Conservation (phyloP, 2,329 filamentous ascomycete genomes). For the Colletotrichum magnum region DNA sequence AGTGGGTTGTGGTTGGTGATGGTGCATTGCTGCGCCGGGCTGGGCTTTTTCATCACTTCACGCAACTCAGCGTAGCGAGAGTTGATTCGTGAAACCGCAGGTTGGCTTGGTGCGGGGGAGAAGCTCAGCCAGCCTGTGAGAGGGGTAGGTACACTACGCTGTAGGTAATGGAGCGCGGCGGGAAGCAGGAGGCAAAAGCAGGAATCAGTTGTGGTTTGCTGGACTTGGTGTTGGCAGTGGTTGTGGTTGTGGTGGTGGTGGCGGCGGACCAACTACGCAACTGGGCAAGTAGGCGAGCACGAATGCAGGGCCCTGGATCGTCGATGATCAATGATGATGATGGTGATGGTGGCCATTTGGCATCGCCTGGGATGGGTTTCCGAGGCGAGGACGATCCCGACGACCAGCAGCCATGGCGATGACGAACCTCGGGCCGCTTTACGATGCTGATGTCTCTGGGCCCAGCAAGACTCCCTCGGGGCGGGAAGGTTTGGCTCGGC, state of each 20-base stretch:
- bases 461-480: not conserved
- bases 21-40: slow-evolving; percentile 28
- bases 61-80: slow-evolving; percentile 1
- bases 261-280: slow-evolving; percentile 12
- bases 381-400: not conserved
- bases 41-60: slow-evolving; percentile 26
- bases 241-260: slow-evolving; percentile 2
- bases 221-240: slow-evolving; percentile 1
- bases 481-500: slow-evolving; percentile 7
- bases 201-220: slow-evolving; percentile 24
- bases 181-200: slow-evolving; percentile 26
- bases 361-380: slow-evolving; percentile 3
- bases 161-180: not conserved
- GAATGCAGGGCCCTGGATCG: slow-evolving; percentile 19
- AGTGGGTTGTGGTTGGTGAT: slow-evolving; percentile 29
- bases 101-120: slow-evolving; percentile 28
- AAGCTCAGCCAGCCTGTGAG: slow-evolving; percentile 21
- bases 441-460: slow-evolving; percentile 13
- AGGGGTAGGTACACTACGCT: not conserved
- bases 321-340: slow-evolving; percentile 22
- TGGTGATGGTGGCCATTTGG: slow-evolving; percentile 1
- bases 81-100: slow-evolving; percentile 34
- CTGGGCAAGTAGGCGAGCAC: not conserved
- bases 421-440: slow-evolving; percentile 23
- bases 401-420: slow-evolving; percentile 21